Conservation (phyloP, 805 yeast species). For the Candida nemodendra region DNA sequence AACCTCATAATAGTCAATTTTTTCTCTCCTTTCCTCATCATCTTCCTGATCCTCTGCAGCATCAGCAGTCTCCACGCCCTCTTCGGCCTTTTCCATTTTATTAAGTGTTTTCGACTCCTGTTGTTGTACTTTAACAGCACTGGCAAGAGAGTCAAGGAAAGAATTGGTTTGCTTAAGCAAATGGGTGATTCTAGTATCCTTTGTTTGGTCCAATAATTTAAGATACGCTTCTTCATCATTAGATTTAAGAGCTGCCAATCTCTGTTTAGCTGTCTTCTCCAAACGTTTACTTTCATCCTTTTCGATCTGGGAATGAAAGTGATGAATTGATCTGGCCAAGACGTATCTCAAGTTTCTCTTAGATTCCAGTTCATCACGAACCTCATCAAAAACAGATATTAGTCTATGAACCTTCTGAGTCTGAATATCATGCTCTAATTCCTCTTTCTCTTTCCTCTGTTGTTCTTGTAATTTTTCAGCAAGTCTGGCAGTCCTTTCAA, state of each 20-base stretch:
- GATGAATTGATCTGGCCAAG: constrained; percentile 38
- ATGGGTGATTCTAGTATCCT: constrained; percentile 84
- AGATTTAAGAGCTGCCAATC: constrained; percentile 82
- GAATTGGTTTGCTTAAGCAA: constrained; percentile 75
- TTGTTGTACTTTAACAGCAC: constrained; percentile 78
- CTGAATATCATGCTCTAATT: constrained; percentile 50
- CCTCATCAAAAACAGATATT: constrained; percentile 33
- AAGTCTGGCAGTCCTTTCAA: constrained; percentile 70
- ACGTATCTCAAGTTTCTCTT: constrained; percentile 30
- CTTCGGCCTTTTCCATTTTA: constrained; percentile 29
- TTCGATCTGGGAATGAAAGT: constrained; percentile 57
- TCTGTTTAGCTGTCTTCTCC: constrained; percentile 81
- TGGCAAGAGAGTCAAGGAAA: constrained; percentile 74
- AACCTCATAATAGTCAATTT: constrained; percentile 76
- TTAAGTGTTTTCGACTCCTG: constrained; percentile 42
- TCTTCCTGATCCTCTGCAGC: constrained; percentile 26
- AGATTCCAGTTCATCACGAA: constrained; percentile 29
- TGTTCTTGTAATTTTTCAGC: constrained; percentile 77
- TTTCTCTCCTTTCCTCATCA: constrained; percentile 58
- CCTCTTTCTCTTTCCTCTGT: constrained; percentile 58
- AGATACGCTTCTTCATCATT: constrained; percentile 88
- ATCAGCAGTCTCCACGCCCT: constrained; percentile 10
- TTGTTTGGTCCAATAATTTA: constrained; percentile 79
- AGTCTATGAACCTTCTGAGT: constrained; percentile 44
- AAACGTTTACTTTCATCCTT: constrained; percentile 73